These are phyloP conservation scores for Hymenoscyphus fraxineus DNA, from an alignment of 2,329 filamentous ascomycete species.

Conservation along the genomic window DNA sequence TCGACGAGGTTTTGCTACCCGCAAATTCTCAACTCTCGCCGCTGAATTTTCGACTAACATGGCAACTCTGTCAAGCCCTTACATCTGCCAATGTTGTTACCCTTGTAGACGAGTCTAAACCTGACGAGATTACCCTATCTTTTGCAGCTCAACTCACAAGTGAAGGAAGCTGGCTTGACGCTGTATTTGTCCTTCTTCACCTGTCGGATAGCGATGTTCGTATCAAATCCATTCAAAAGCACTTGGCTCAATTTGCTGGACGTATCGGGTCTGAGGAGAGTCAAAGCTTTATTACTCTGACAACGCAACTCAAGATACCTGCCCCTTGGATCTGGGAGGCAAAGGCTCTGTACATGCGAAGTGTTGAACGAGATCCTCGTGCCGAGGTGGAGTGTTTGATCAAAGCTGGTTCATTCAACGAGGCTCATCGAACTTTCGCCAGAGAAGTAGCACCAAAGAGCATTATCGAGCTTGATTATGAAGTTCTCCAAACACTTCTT, in stretches of 20 bases:
- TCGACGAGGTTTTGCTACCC: slow-evolving; percentile 71
- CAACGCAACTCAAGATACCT: slow-evolving; percentile 66
- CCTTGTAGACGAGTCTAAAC: slow-evolving; percentile 51
- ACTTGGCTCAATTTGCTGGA: slow-evolving; percentile 68
- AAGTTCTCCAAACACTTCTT: slow-evolving; percentile 64
- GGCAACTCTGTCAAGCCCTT: slow-evolving; percentile 76
- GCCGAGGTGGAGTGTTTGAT: slow-evolving; percentile 77
- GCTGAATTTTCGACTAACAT: slow-evolving; percentile 71
- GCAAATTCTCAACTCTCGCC: slow-evolving; percentile 73
- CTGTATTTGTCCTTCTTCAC: slow-evolving; percentile 74
- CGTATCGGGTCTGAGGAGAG: slow-evolving; percentile 58
- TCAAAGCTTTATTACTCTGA: slow-evolving; percentile 55
- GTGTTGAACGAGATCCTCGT: slow-evolving; percentile 63
- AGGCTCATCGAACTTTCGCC: slow-evolving; percentile 81
- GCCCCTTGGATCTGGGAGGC: slow-evolving; percentile 80
- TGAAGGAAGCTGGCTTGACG: slow-evolving; percentile 63
- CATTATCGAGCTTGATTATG: slow-evolving; percentile 78
- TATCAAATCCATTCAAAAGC: slow-evolving; percentile 64
- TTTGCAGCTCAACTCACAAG: slow-evolving; percentile 63
- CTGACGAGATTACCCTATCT: slow-evolving; percentile 62
- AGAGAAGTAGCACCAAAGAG: slow-evolving; percentile 76
- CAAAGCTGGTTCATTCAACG: slow-evolving; percentile 68
- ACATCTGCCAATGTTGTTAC: slow-evolving; percentile 46
- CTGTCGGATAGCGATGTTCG: slow-evolving; percentile 62
- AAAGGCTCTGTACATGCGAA: slow-evolving; percentile 77